A percentile compares a stretch with the other conserved stretches of the same genome.
Conservation (phyloP, 2,329 filamentous ascomycete species). For the Myriosclerotinia duriaeana region DNA sequence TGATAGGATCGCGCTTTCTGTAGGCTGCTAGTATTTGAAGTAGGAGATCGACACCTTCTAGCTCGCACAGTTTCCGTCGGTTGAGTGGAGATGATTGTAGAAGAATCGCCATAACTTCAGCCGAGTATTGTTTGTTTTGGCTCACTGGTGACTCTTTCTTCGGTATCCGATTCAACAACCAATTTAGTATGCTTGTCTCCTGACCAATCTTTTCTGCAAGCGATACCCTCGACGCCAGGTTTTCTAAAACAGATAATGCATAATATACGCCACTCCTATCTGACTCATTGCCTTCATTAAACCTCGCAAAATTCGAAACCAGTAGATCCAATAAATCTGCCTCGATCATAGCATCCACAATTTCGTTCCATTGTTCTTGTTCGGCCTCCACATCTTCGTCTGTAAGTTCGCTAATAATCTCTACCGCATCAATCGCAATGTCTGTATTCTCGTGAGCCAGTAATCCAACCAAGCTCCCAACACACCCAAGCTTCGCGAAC, state of each 20-base stretch:
- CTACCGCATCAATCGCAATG: slow-evolving; percentile 86
- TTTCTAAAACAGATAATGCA: slow-evolving; percentile 79
- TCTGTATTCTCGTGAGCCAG: slow-evolving; percentile 96
- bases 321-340: slow-evolving; percentile 73
- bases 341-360: slow-evolving; percentile 67
- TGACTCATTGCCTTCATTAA: slow-evolving; percentile 72
- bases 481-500: slow-evolving; percentile 73
- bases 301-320: slow-evolving; percentile 72
- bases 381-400: slow-evolving; percentile 87
- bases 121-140: slow-evolving; percentile 94
- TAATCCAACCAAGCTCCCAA: slow-evolving; percentile 72
- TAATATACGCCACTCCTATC: slow-evolving; percentile 88
- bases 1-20: slow-evolving; percentile 79
- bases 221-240: slow-evolving; percentile 69
- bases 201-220: slow-evolving; percentile 71
- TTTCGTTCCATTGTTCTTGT: slow-evolving; percentile 73
- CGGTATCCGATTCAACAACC: slow-evolving; percentile 75
- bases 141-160: slow-evolving; percentile 65
- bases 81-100: slow-evolving; percentile 72
- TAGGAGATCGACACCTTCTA: slow-evolving; percentile 74
- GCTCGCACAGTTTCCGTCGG: slow-evolving; percentile 58
- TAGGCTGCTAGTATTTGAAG: slow-evolving; percentile 84
- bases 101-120: slow-evolving; percentile 87
- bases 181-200: slow-evolving; percentile 67
- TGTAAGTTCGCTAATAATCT: slow-evolving; percentile 86